A percentile compares a stretch with the other conserved stretches of the same genome.
phyloP scores from a whole-genome alignment of 768 basidiomycete species.

The Galerina marginata region DNA sequence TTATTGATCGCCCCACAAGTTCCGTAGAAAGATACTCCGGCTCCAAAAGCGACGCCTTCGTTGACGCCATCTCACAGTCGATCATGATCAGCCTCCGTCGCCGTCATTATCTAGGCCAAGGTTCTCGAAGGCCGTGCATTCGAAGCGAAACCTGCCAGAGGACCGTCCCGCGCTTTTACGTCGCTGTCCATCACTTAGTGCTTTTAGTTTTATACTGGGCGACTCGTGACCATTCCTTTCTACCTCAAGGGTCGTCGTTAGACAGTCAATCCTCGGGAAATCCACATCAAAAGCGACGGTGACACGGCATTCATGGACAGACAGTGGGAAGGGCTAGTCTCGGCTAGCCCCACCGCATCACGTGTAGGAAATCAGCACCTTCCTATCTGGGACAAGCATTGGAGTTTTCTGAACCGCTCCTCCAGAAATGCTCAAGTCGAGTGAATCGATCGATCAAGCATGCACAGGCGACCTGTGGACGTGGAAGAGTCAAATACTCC shows the following conservation, averaged over 20 bases:
- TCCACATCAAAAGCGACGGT: background rate
- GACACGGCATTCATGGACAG: too few species aligned
- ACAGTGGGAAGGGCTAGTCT: constrained; percentile 7
- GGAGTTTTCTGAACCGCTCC: constrained; percentile 32
- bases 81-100: constrained; percentile 2
- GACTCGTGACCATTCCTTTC: constrained; percentile 1
- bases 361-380: constrained; percentile 27
- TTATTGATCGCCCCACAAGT: too few species aligned
- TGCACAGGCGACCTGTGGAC: constrained; percentile 22
- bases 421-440: constrained; percentile 30
- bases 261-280: background rate
- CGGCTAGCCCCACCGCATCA: constrained; percentile 16
- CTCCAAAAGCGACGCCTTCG: too few species aligned
- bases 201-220: background rate
- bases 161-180: constrained; percentile 7
- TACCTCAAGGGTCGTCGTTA: constrained; percentile 1
- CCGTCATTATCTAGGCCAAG: background rate
- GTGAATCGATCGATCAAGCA: constrained; percentile 42
- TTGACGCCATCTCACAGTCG: background rate
- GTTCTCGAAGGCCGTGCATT: background rate
- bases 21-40: too few species aligned
- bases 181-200: background rate
- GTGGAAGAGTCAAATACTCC: constrained; percentile 12
- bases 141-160: background rate
- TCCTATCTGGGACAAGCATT: constrained; percentile 35